These are phyloP conservation scores for Penicillium malachiteum DNA, from an alignment of 495 filamentous ascomycete genomes.

Conservation along the genomic window DNA sequence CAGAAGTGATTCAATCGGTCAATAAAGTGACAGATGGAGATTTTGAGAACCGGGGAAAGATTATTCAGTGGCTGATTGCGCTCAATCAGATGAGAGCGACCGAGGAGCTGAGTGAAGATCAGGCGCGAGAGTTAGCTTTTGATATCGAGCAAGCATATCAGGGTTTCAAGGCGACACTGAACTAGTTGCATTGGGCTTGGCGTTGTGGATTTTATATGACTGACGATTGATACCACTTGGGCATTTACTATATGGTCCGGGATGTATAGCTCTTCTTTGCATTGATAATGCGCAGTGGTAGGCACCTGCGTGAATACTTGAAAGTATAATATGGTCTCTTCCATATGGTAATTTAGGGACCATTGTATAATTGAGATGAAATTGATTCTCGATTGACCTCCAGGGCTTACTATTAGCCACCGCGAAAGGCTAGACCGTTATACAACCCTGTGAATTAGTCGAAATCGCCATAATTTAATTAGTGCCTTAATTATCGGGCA, in stretches of 20 bases:
- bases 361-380: too few relatives aligned
- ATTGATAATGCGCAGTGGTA: not conserved
- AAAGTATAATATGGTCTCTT: too few relatives aligned
- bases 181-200: conserved; percentile 25
- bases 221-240: conserved; percentile 16
- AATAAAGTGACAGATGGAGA: conserved; percentile 93
- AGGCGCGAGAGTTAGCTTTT: conserved; percentile 81
- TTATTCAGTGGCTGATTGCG: conserved; percentile 96
- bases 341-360: too few relatives aligned
- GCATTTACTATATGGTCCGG: too few relatives aligned
- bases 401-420: too few relatives aligned
- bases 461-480: not conserved
- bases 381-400: too few relatives aligned
- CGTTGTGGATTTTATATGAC: conserved; percentile 14
- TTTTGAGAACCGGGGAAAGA: conserved; percentile 92
- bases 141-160: conserved; percentile 90
- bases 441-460: too few relatives aligned
- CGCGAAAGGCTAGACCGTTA: too few relatives aligned
- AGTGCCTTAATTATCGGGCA: conserved; percentile 4
- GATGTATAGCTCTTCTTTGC: not conserved
- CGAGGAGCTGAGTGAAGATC: conserved; percentile 83
- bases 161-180: conserved; percentile 78
- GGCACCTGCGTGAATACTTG: too few relatives aligned
- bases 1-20: conserved; percentile 91
- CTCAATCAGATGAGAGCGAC: conserved; percentile 96